phyloP scores from a whole-genome alignment of 805 yeast genomes.

The Phaffomyces opuntiae region DNA sequence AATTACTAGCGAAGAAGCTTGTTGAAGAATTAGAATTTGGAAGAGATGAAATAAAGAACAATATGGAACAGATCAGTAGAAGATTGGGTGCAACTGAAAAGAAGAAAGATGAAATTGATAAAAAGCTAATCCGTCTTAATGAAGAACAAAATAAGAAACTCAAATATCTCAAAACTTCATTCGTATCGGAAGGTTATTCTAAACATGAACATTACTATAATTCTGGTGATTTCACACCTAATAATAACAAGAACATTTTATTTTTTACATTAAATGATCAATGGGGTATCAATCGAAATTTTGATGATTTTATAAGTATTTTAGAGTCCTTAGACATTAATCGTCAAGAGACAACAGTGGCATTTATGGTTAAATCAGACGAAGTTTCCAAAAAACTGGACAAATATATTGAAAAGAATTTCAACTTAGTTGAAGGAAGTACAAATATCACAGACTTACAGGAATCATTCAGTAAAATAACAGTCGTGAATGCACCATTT shows the following conservation, averaged over 20 bases:
- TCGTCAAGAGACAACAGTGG: slow-evolving; percentile 18
- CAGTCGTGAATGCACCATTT: slow-evolving; percentile 16
- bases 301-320: slow-evolving; percentile 28
- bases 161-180: neutral
- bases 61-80: too few species aligned
- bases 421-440: neutral
- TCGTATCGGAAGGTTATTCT: neutral
- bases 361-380: slow-evolving; percentile 10
- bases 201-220: neutral
- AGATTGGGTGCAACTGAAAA: neutral
- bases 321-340: slow-evolving; percentile 22
- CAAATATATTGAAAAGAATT: neutral
- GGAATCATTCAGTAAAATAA: neutral
- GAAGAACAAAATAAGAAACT: neutral
- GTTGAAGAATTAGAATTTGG: neutral
- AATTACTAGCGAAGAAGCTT: neutral
- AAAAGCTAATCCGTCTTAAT: neutral
- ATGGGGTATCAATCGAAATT: slow-evolving; percentile 30
- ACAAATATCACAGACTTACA: neutral
- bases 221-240: slow-evolving; percentile 1
- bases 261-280: slow-evolving; percentile 24
- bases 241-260: slow-evolving; percentile 7
- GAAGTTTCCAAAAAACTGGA: slow-evolving; percentile 1
- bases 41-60: neutral
- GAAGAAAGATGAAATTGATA: neutral